A percentile compares a stretch with the other conserved stretches of the same genome.
Evolutionary conservation across 176 grass and related monocot genomes (phyloP).

Genomic region (Phragmites australis): DNA sequence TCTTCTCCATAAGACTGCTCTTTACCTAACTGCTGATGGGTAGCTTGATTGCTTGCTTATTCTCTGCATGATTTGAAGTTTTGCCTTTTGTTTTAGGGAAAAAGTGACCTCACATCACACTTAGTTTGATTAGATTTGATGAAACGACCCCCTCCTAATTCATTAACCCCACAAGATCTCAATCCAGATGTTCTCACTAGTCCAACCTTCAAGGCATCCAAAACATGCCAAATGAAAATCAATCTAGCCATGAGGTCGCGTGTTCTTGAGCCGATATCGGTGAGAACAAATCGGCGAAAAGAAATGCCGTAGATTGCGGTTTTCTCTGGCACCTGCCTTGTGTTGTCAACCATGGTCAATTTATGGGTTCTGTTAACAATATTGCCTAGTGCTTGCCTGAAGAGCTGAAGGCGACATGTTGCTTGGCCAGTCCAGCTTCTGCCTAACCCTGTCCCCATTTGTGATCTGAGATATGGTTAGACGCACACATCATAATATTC

Average conservation of each 20-base stretch:
- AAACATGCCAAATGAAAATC: conserved; percentile 31
- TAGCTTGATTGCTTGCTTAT: conserved; percentile 24
- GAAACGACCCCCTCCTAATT: conserved; percentile 38
- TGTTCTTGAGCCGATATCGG: conserved; percentile 33
- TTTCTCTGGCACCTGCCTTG: background rate
- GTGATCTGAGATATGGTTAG: conserved; percentile 18
- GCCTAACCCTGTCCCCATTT: conserved; percentile 49
- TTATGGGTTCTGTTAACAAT: conserved; percentile 33
- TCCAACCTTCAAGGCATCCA: conserved; percentile 33
- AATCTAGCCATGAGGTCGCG: conserved; percentile 14
- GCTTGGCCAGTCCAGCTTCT: conserved; percentile 39
- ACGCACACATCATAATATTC: background rate
- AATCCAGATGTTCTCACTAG: conserved; percentile 38
- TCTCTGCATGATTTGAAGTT: conserved; percentile 35
- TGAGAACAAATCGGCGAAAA: conserved; percentile 12
- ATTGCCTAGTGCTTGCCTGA: conserved; percentile 21
- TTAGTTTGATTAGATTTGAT: conserved; percentile 28
- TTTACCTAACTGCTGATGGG: conserved; percentile 45
- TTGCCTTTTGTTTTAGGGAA: conserved; percentile 55
- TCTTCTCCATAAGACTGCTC: conserved; percentile 44
- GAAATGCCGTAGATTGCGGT: background rate
- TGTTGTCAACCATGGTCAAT: conserved; percentile 51
- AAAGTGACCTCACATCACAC: conserved; percentile 42
- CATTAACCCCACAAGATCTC: conserved; percentile 41
- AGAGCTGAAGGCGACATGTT: conserved; percentile 42